These are phyloP conservation scores for Bryoerythrophyllum caledonicum DNA, from an alignment of 225 moss, liverwort and hornwort genomes.

Conservation along the genomic window DNA sequence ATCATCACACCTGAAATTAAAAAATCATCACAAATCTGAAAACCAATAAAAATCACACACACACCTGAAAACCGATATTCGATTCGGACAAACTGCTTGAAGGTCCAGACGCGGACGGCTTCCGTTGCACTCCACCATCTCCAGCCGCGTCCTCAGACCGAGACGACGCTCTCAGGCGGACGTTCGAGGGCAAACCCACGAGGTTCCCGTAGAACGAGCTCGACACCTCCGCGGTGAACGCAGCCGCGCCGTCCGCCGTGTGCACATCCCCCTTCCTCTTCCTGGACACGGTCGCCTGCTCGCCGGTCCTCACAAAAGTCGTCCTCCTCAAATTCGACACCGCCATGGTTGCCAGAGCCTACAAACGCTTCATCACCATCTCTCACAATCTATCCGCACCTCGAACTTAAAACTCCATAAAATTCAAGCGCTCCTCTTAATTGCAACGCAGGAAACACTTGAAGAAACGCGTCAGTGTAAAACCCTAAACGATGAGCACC, in stretches of 20 bases:
- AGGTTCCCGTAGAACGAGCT: slow-evolving; percentile 50
- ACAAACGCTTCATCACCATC: too few species aligned
- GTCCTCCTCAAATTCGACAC: slow-evolving; percentile 3
- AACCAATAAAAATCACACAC: background rate
- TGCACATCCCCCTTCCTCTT: slow-evolving; percentile 44
- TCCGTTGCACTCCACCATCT: background rate
- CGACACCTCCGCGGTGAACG: slow-evolving; percentile 52
- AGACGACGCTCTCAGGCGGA: background rate
- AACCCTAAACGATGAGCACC: too few species aligned
- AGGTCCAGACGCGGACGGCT: background rate
- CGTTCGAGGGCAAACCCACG: slow-evolving; percentile 47
- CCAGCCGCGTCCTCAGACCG: background rate
- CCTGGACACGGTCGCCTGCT: slow-evolving; percentile 24
- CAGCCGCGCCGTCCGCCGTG: slow-evolving; percentile 36
- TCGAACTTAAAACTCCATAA: too few species aligned
- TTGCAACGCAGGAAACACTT: too few species aligned
- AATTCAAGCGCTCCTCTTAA: too few species aligned
- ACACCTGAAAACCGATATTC: background rate
- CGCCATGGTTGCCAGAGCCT: too few species aligned
- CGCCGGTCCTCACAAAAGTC: slow-evolving; percentile 46
- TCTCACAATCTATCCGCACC: too few species aligned
- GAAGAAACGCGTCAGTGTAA: too few species aligned
- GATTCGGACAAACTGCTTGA: background rate
- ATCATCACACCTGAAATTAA: too few species aligned
- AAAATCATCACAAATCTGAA: background rate